Evolutionary conservation across 1,284 basidiomycete genomes (phyloP).

Genomic region (Cutaneotrichosporon cavernicola): DNA sequence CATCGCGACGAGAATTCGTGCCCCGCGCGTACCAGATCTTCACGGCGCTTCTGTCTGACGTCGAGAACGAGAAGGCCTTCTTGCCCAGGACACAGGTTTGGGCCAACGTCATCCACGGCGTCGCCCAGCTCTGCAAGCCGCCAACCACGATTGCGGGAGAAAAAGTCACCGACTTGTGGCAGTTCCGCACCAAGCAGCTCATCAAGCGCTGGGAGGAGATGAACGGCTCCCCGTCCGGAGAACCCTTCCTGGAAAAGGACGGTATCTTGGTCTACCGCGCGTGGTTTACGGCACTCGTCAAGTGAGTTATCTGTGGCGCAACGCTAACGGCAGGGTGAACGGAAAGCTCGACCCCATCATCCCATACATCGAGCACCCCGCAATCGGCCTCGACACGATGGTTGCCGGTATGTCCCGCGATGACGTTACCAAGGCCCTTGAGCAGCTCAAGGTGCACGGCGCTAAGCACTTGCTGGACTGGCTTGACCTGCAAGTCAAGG

Average conservation of each 20-base stretch:
- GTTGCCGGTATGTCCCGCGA: conserved; percentile 32
- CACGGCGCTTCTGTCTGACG: conserved; percentile 39
- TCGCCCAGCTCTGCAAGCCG: conserved; percentile 29
- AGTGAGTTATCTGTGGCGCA: conserved; percentile 29
- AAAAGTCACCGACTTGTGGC: conserved; percentile 18
- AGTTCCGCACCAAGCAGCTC: conserved; percentile 12
- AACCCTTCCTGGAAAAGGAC: conserved; percentile 27
- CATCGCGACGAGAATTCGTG: conserved; percentile 43
- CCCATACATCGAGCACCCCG: conserved; percentile 34
- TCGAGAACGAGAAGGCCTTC: conserved; percentile 21
- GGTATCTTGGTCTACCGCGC: conserved; percentile 51
- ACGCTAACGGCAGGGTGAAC: conserved; percentile 1
- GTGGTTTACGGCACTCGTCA: conserved; percentile 43
- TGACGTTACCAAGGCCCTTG: conserved; percentile 34
- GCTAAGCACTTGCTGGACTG: conserved; percentile 19
- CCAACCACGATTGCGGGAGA: background rate
- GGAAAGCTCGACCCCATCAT: conserved; percentile 24
- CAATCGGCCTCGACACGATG: conserved; percentile 25
- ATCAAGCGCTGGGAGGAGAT: conserved; percentile 36
- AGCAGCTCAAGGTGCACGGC: conserved; percentile 33
- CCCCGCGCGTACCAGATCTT: conserved; percentile 51
- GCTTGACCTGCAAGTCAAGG: conserved; percentile 29
- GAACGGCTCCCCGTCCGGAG: conserved; percentile 4
- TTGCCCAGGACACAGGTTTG: conserved; percentile 46
- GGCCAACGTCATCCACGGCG: conserved; percentile 45